phyloP scores from a whole-genome alignment of 768 basidiomycete genomes.

The Mycena capillaripes region DNA sequence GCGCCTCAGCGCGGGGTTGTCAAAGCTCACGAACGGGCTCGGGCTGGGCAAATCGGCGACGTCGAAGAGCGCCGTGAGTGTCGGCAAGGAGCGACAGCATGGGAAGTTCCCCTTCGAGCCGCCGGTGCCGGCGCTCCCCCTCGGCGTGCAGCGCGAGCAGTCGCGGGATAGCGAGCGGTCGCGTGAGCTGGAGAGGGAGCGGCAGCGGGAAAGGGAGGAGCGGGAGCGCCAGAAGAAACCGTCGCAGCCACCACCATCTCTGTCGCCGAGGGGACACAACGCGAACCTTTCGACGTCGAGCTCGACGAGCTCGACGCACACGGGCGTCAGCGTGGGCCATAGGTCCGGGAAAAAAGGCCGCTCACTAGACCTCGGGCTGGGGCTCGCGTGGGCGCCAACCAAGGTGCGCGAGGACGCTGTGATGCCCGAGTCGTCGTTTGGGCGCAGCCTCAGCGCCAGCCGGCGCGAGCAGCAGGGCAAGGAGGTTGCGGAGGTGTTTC shows the following conservation, averaged over 20 bases:
- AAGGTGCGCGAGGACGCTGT: slow-evolving; percentile 78
- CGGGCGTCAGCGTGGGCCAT: slow-evolving; percentile 52
- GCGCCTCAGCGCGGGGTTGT: slow-evolving; percentile 72
- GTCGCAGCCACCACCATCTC: slow-evolving; percentile 37
- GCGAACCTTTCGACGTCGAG: slow-evolving; percentile 33
- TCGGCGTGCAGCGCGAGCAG: slow-evolving; percentile 24
- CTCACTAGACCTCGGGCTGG: slow-evolving; percentile 78
- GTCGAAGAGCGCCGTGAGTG: slow-evolving; percentile 43
- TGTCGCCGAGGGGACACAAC: slow-evolving; percentile 29
- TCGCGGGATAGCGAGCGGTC: slow-evolving; percentile 30
- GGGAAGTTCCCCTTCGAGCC: slow-evolving; percentile 79
- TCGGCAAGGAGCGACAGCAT: slow-evolving; percentile 59
- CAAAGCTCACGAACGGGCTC: slow-evolving; percentile 56
- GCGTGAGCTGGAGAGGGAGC: slow-evolving; percentile 45
- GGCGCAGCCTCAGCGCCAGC: slow-evolving; percentile 43
- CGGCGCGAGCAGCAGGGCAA: slow-evolving; percentile 39
- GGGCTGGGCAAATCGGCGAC: slow-evolving; percentile 45
- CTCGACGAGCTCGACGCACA: slow-evolving; percentile 40
- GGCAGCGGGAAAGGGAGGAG: slow-evolving; percentile 48
- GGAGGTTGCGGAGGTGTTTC: slow-evolving; percentile 64
- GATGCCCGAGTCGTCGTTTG: slow-evolving; percentile 60
- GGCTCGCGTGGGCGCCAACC: slow-evolving; percentile 80
- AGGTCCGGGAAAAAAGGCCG: slow-evolving; percentile 72
- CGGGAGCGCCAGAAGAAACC: slow-evolving; percentile 36
- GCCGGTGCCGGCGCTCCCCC: slow-evolving; percentile 66